Percentiles rank a stretch among this genome's conserved stretches.
Conservation (phyloP, 2,329 filamentous ascomycete genomes). For the Botrytis deweyae region DNA sequence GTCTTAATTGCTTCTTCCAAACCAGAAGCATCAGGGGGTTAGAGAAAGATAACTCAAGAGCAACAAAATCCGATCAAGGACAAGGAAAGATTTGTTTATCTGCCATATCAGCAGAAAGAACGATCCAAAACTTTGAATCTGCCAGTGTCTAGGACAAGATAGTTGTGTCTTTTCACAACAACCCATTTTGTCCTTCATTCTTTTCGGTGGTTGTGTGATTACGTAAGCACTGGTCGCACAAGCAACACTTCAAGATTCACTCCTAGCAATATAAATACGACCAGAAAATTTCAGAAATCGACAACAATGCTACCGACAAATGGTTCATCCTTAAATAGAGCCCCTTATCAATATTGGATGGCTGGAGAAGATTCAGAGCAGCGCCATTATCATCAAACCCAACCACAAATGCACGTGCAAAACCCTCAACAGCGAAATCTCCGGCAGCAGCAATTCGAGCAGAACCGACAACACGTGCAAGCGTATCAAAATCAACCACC, state of each 20-base stretch:
- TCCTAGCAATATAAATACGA: not conserved
- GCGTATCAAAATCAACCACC: not conserved
- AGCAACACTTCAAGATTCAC: not conserved
- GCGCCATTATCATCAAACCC: not conserved
- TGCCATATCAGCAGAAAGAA: not conserved
- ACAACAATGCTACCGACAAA: not conserved
- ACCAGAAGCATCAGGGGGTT: not conserved
- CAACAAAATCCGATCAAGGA: not conserved
- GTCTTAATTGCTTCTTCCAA: not conserved
- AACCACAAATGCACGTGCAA: not conserved
- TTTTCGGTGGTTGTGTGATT: not conserved
- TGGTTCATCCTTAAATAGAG: not conserved
- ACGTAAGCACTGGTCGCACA: not conserved
- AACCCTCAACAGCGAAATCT: not conserved
- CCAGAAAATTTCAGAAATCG: not conserved
- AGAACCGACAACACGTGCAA: constrained; percentile 4
- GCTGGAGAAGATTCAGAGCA: not conserved
- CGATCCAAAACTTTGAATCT: not conserved
- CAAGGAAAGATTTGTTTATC: no score
- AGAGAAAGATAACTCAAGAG: not conserved
- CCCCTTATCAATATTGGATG: not conserved
- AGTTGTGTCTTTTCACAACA: not conserved
- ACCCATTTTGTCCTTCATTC: not conserved
- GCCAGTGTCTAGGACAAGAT: not conserved
- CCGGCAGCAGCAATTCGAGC: not conserved